These are phyloP conservation scores for Pyrenochaeta sp. DNA, from an alignment of 2,329 filamentous ascomycete genomes.

Conservation along the genomic window DNA sequence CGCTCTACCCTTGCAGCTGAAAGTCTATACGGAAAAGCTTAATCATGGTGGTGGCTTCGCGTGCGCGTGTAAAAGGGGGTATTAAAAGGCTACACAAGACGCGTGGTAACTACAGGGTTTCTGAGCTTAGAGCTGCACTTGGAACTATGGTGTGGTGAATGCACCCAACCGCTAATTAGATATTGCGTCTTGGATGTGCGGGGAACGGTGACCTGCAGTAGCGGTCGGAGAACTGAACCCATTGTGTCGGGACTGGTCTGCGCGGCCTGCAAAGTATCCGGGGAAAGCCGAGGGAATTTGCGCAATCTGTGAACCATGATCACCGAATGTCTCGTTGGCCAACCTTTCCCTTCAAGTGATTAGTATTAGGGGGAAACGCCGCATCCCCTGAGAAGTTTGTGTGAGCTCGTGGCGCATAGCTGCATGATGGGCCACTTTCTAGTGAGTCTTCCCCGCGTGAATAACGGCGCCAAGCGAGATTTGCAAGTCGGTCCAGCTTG, in stretches of 20 bases:
- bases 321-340: not conserved
- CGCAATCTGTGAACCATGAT: not conserved
- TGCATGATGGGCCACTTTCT: too few species aligned
- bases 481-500: not conserved
- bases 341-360: too few species aligned
- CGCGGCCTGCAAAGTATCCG: not conserved
- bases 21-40: not conserved
- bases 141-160: not conserved
- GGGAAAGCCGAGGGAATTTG: not conserved
- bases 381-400: not conserved
- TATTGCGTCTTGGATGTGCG: not conserved
- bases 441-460: too few species aligned
- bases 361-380: not conserved
- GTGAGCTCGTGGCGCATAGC: not conserved
- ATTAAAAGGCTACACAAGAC: not conserved
- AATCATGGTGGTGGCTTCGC: not conserved
- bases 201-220: not conserved
- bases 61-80: not conserved
- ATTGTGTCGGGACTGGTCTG: not conserved
- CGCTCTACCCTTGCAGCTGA: not conserved
- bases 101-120: not conserved
- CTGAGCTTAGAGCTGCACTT: slow-evolving; percentile 1
- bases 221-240: not conserved
- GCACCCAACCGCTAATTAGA: too few species aligned
- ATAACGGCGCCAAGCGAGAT: too few species aligned